These are phyloP conservation scores for Pythium myriotylum DNA, from an alignment of 352 stramenopile genomes.

Conservation along the genomic window DNA sequence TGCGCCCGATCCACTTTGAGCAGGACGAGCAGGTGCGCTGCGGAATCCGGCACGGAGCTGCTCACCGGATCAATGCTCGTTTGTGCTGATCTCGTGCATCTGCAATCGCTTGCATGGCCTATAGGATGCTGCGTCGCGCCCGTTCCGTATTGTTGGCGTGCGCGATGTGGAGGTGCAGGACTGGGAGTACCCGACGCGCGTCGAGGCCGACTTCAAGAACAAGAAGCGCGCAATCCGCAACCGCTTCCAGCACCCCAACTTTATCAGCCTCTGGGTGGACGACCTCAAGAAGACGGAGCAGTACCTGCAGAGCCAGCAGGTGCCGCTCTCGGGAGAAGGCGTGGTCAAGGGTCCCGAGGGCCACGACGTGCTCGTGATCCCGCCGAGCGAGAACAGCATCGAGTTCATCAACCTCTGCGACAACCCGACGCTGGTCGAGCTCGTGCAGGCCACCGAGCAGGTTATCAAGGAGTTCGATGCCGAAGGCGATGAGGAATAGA, in stretches of 20 bases:
- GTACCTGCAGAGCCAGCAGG: slow-evolving; percentile 68
- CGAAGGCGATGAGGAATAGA: slow-evolving; percentile 34
- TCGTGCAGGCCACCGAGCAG: slow-evolving; percentile 78
- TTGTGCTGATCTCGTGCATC: too few species aligned
- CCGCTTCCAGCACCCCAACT: slow-evolving; percentile 79
- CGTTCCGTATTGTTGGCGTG: slow-evolving; percentile 81
- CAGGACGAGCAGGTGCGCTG: slow-evolving; percentile 63
- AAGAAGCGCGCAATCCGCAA: slow-evolving; percentile 69
- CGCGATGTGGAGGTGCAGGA: slow-evolving; percentile 79
- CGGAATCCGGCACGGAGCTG: too few species aligned
- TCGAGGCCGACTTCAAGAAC: slow-evolving; percentile 67
- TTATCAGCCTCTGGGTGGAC: slow-evolving; percentile 85
- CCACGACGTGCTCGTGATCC: slow-evolving; percentile 69
- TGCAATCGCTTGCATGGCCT: neutral
- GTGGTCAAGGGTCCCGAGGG: slow-evolving; percentile 64
- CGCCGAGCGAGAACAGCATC: slow-evolving; percentile 62
- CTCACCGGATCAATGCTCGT: too few species aligned
- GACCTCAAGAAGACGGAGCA: slow-evolving; percentile 64
- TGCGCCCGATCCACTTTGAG: slow-evolving; percentile 78
- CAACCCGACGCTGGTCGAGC: slow-evolving; percentile 77
- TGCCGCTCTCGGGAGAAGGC: slow-evolving; percentile 58
- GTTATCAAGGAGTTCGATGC: slow-evolving; percentile 78
- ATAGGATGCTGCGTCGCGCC: slow-evolving; percentile 43
- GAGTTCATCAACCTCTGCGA: slow-evolving; percentile 87
- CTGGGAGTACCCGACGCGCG: slow-evolving; percentile 73